Conservation (phyloP, 164 flowering plant genomes). For the Magnolia officinalis region DNA sequence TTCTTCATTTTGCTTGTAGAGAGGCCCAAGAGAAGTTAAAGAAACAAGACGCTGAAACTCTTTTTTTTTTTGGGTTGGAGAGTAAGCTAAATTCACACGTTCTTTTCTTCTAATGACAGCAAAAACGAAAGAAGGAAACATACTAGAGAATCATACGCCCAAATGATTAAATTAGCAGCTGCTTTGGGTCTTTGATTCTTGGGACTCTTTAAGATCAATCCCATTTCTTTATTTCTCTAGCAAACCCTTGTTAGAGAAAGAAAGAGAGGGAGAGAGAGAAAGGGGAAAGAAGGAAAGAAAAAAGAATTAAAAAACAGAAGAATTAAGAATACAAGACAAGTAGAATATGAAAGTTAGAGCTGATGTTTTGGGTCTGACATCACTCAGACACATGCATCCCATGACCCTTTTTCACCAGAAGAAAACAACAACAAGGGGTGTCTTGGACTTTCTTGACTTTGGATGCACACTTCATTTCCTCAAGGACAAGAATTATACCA, state of each 20-base stretch:
- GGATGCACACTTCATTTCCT: neutral
- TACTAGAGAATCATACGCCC: neutral
- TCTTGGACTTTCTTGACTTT: neutral
- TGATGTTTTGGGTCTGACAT: slow-evolving; percentile 1
- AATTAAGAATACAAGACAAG: neutral
- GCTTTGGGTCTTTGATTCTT: slow-evolving; percentile 14
- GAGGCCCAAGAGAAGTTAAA: neutral
- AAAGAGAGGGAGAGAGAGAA: slow-evolving; percentile 3
- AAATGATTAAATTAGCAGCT: slow-evolving; percentile 12
- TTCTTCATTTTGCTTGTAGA: neutral
- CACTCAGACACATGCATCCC: neutral
- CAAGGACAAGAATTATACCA: neutral
- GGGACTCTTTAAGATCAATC: neutral
- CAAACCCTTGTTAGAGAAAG: slow-evolving; percentile 7
- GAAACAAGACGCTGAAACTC: neutral
- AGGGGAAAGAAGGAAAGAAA: neutral
- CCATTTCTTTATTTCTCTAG: slow-evolving; percentile 1
- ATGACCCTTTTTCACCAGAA: neutral
- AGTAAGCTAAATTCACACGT: neutral
- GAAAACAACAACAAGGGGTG: neutral
- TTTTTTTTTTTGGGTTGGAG: neutral
- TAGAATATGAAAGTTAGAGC: neutral
- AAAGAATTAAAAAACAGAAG: neutral
- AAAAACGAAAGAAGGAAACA: neutral
- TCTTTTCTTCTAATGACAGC: neutral